Base-by-base conservation (phyloP, 2,329 filamentous ascomycete genomes). In the Arthroderma sp. region DNA sequence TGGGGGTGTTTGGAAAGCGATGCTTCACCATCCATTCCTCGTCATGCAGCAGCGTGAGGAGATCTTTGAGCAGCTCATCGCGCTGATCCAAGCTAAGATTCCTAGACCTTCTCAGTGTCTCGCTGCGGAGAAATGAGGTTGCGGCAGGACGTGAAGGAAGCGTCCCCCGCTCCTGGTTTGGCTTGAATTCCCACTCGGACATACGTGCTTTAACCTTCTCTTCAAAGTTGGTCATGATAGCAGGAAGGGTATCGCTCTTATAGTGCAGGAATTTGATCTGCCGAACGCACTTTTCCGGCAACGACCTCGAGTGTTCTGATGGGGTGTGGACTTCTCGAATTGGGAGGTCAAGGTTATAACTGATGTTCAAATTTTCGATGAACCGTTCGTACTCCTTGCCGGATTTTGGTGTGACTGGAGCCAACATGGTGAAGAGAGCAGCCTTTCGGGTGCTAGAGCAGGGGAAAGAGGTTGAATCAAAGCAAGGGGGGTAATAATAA, bases 261-360 rank as follows among this genome's bases (percentile, higher is more conserved):
- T 52, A 66, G 45, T 58, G 62, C 3, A 66, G 52, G 9, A 44
- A 54, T 9, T 52, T 48, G 4, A 66, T 53, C 1, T 54, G 51
- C 2, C 48, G 49, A 36, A 59, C 62, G 22, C 55, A 56, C 43
- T 53, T 52, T 50, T 53, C 54, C 4, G 49, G 50, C 4, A 55
- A 42, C 0, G 56, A 48, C 4, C 43, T 49, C 3, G 54, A 43
- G 2, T 46, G 48, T 30, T 52, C 43, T 0, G 40, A 34, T 0
- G 42, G 40, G 0, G 50, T 48, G 56, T 57, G 31, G 44, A 50
- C 8, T 50, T 36, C 1, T 43, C 1, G 51, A 53, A 56, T 56
- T 2, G 58, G 59, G 5, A 66, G 59, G 9, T 61, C 54, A 2
- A 67, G 51, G 2, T 53, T 54, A 49, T 58, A 68, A 30, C 52